Percentiles rank a stretch among this genome's conserved stretches.
phyloP scores from a whole-genome alignment of 2,329 filamentous ascomycete species.

The Aspergillus tubingensis region DNA sequence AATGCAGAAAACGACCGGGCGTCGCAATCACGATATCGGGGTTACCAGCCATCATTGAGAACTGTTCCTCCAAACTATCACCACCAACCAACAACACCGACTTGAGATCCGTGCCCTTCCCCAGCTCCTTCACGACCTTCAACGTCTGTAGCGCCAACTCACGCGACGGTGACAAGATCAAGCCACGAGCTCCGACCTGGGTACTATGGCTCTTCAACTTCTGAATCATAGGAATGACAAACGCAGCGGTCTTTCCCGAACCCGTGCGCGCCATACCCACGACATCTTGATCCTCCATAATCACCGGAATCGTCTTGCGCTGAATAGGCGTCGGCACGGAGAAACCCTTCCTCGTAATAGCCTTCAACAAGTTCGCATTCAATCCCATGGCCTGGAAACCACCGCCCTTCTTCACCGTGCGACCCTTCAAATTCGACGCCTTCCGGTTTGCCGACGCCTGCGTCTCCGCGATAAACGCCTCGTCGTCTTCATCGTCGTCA shows the following conservation, averaged over 20 bases:
- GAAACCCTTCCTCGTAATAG: conserved; percentile 92
- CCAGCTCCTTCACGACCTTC: conserved; percentile 94
- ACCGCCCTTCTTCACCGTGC: conserved; percentile 88
- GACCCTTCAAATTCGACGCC: conserved; percentile 75
- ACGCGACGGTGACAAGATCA: conserved; percentile 89
- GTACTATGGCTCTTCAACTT: conserved; percentile 84
- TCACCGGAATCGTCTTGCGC: conserved; percentile 89
- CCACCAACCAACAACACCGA: conserved; percentile 90
- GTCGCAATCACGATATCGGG: conserved; percentile 98
- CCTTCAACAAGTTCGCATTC: conserved; percentile 79
- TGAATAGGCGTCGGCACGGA: conserved; percentile 96
- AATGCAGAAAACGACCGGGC: conserved; percentile 90
- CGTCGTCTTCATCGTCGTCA: conserved; percentile 63
- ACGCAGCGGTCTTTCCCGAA: conserved; percentile 96
- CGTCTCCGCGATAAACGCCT: conserved; percentile 84
- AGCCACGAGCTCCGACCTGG: conserved; percentile 78
- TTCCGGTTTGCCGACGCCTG: conserved; percentile 90
- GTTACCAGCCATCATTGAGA: conserved; percentile 87
- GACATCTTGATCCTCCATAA: conserved; percentile 90
- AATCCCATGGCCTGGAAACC: conserved; percentile 95
- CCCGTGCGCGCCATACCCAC: conserved; percentile 99
- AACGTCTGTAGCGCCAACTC: conserved; percentile 93
- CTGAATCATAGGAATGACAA: conserved; percentile 98
- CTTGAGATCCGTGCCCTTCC: conserved; percentile 85
- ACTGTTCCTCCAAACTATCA: conserved; percentile 94